Percentiles rank a stretch among this genome's conserved stretches.
Evolutionary conservation across 768 basidiomycete species (phyloP).

Genomic region (Leccinellum albellum): DNA sequence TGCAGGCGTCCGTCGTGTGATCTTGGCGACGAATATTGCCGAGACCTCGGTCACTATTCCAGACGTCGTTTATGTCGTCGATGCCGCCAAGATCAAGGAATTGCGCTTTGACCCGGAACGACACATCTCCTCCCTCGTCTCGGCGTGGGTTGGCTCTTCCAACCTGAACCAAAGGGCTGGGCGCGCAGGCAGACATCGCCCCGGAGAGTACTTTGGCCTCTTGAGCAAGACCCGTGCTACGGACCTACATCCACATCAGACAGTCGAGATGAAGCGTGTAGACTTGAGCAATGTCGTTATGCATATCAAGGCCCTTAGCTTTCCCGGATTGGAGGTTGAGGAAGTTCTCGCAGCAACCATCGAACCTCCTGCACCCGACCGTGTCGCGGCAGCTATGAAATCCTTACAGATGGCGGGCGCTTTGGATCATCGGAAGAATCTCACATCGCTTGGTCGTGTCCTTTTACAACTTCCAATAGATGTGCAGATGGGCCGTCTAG

Average conservation of each 20-base stretch:
- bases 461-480: conserved; percentile 88
- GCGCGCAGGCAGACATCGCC: conserved; percentile 85
- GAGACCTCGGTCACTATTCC: conserved; percentile 96
- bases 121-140: conserved; percentile 84
- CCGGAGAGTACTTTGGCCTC: conserved; percentile 89
- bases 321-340: conserved; percentile 81
- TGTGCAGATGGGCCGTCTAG: conserved; percentile 83
- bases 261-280: conserved; percentile 92
- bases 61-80: conserved; percentile 92
- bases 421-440: conserved; percentile 65
- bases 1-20: conserved; percentile 75
- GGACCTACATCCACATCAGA: conserved; percentile 71
- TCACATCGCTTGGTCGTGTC: conserved; percentile 86
- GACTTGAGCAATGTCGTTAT: conserved; percentile 91
- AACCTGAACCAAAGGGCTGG: conserved; percentile 91
- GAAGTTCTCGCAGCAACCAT: conserved; percentile 83
- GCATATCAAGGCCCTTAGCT: conserved; percentile 92
- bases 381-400: conserved; percentile 76
- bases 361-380: conserved; percentile 78
- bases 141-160: conserved; percentile 87
- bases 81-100: conserved; percentile 85
- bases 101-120: conserved; percentile 84
- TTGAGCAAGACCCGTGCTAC: conserved; percentile 60
- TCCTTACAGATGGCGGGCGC: conserved; percentile 85
- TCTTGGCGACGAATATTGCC: conserved; percentile 92